These are phyloP conservation scores for Isoetes engelmannii DNA, from an alignment of 83 land plant genomes.

Conservation along the genomic window DNA sequence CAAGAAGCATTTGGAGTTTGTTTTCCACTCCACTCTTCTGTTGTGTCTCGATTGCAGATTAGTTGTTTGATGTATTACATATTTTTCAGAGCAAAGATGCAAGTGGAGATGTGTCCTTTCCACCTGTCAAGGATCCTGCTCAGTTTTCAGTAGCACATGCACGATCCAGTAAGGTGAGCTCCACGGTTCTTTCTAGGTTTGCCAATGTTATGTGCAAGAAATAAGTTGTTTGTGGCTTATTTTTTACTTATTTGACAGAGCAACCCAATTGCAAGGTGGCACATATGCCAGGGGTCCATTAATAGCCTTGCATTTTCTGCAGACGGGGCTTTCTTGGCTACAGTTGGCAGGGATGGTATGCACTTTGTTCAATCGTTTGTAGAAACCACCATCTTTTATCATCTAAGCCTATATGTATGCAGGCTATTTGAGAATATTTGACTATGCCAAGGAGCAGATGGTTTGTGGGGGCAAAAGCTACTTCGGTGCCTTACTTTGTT, in stretches of 20 bases:
- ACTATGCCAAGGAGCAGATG: slow-evolving; percentile 66
- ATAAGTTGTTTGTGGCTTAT: neutral
- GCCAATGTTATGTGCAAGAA: neutral
- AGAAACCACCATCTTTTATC: too few relatives aligned
- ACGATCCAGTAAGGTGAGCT: slow-evolving; percentile 65
- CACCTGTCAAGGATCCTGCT: slow-evolving; percentile 72
- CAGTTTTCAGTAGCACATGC: slow-evolving; percentile 91
- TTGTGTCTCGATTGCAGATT: too few relatives aligned
- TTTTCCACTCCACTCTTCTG: too few relatives aligned
- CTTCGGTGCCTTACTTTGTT: slow-evolving; percentile 90
- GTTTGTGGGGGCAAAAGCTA: slow-evolving; percentile 91
- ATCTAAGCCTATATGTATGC: too few relatives aligned
- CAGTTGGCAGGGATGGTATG: slow-evolving; percentile 96
- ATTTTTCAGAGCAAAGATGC: slow-evolving; percentile 96
- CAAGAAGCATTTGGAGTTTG: too few relatives aligned
- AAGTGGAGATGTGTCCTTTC: slow-evolving; percentile 80
- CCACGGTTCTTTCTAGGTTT: neutral
- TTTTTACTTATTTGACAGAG: neutral
- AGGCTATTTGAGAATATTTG: slow-evolving; percentile 56
- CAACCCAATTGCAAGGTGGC: slow-evolving; percentile 12
- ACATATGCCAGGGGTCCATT: slow-evolving; percentile 1
- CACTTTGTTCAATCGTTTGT: too few relatives aligned
- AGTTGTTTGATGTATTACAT: too few relatives aligned
- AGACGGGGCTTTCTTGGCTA: slow-evolving; percentile 67
- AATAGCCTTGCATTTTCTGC: slow-evolving; percentile 57